Evolutionary conservation across 1,139 yeast genomes (phyloP).

Genomic region (Komagataea norvegica): DNA sequence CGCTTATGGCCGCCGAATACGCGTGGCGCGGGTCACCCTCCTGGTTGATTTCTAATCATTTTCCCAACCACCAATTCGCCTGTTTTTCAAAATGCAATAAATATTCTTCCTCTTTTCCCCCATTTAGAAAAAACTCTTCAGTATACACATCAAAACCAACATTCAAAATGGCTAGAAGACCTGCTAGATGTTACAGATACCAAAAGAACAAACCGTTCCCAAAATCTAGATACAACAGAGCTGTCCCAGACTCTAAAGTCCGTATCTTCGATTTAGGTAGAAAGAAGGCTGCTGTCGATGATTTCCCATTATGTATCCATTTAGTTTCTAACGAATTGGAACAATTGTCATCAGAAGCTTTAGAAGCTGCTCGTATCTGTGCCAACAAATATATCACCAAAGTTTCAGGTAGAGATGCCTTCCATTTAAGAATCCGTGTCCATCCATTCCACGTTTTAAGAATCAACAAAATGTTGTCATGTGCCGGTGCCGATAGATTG

Average conservation of each 20-base stretch:
- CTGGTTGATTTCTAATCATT: conserved; percentile 19
- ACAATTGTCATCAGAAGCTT: conserved; percentile 99
- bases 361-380: conserved; percentile 99
- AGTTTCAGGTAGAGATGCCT: conserved; percentile 96
- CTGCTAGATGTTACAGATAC: conserved; percentile 99
- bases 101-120: conserved; percentile 3
- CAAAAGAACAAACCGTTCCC: conserved; percentile 99
- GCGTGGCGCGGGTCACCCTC: conserved; percentile 7
- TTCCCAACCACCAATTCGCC: neutral
- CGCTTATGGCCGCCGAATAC: neutral
- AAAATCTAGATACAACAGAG: conserved; percentile 99
- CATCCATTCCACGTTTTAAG: conserved; percentile 99
- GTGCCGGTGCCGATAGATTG: conserved; percentile 99
- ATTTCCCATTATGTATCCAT: conserved; percentile 98
- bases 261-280: conserved; percentile 99
- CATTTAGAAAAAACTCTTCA: too few species aligned
- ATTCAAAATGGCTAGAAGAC: conserved; percentile 98
- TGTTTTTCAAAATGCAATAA: conserved; percentile 1
- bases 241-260: conserved; percentile 99
- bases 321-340: conserved; percentile 98
- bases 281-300: conserved; percentile 99
- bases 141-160: conserved; percentile 9
- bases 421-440: conserved; percentile 99
- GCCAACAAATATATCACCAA: conserved; percentile 99
- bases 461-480: conserved; percentile 99